A percentile compares a stretch with the other conserved stretches of the same genome.
Conservation (phyloP, 305 asterid species). For the Fraxinus ornus region DNA sequence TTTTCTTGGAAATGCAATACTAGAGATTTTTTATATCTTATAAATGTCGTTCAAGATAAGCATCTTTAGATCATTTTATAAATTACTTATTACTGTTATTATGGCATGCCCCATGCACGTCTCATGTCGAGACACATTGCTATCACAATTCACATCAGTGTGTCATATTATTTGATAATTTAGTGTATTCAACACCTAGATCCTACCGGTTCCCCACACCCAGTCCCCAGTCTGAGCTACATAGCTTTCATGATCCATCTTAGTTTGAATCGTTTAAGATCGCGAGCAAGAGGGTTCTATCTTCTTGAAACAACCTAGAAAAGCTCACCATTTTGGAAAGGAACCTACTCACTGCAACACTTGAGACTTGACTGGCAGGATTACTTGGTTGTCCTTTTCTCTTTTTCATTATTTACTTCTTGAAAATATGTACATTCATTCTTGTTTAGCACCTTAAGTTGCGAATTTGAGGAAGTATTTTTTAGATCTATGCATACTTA, state of each 20-base stretch:
- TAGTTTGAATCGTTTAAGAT: background rate
- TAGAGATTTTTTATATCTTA: background rate
- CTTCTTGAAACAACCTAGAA: background rate
- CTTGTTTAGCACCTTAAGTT: background rate
- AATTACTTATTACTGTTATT: background rate
- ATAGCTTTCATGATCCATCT: background rate
- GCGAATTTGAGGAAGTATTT: background rate
- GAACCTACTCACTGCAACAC: conserved; percentile 2
- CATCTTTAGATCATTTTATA: background rate
- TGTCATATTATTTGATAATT: background rate
- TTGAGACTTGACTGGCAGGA: background rate
- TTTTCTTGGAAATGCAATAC: background rate
- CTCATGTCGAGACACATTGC: background rate
- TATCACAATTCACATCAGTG: background rate
- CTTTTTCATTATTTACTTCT: background rate
- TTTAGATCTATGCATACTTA: background rate
- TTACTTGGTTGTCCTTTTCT: conserved; percentile 8
- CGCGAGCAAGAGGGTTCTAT: background rate
- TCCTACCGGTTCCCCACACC: background rate
- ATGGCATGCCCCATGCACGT: background rate
- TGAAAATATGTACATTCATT: background rate
- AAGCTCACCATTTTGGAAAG: background rate
- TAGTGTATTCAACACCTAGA: background rate
- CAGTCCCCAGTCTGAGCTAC: background rate
- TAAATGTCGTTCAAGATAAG: background rate